A percentile compares a stretch with the other conserved stretches of the same genome.
phyloP scores from a whole-genome alignment of 768 basidiomycete species.

The Lactarius quietus region DNA sequence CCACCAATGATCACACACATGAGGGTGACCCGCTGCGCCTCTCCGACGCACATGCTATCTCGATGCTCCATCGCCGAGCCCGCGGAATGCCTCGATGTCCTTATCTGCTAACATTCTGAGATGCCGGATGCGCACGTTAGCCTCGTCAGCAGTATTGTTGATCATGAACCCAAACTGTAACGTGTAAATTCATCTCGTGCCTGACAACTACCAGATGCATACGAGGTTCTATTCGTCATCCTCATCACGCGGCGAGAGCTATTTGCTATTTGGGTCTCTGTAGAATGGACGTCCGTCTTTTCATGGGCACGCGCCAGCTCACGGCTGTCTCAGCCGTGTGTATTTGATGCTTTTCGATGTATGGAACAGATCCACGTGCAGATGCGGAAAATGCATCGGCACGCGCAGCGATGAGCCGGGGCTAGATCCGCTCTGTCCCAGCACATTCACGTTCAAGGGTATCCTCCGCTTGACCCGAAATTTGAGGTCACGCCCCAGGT shows the following conservation, averaged over 20 bases:
- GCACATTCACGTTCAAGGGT: background rate
- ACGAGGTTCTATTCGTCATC: background rate
- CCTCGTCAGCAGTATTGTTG: background rate
- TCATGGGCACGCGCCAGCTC: background rate
- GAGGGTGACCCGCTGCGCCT: background rate
- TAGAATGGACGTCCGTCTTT: conserved; percentile 2
- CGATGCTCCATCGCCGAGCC: background rate
- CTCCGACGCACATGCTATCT: conserved; percentile 6
- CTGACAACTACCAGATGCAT: background rate
- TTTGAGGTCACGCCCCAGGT: background rate
- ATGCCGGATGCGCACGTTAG: background rate
- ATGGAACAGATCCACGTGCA: conserved; percentile 1
- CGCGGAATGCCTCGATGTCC: background rate
- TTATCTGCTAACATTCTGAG: background rate
- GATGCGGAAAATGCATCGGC: conserved; percentile 2
- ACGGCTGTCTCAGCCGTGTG: background rate
- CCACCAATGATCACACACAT: conserved; percentile 23
- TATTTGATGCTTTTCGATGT: background rate
- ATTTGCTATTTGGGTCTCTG: background rate
- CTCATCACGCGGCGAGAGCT: background rate
- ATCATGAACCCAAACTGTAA: background rate
- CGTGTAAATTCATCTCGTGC: background rate
- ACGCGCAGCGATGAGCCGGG: background rate
- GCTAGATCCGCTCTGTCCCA: background rate
- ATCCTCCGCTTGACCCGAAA: background rate